phyloP scores from a whole-genome alignment of 2,329 filamentous ascomycete species.

The Penicillium sp. region DNA sequence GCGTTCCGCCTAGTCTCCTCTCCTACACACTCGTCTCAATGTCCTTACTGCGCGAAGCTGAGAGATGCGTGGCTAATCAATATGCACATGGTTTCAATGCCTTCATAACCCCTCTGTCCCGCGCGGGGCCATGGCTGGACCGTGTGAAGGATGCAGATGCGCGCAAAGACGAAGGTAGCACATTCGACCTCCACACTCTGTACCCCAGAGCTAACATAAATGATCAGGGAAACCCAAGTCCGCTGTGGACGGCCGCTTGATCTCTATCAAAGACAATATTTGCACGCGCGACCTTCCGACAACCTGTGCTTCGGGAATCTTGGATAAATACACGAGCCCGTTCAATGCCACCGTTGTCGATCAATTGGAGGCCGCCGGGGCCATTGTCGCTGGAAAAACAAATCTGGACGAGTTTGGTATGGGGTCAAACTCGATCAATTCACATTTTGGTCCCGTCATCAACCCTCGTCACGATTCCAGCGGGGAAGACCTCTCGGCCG shows the following conservation, averaged over 20 bases:
- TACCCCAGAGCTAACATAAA: conserved; percentile 2
- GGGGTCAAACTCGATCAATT: conserved; percentile 77
- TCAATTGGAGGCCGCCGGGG: conserved; percentile 63
- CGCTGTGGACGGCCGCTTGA: conserved; percentile 44
- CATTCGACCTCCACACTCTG: background rate
- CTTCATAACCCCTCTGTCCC: conserved; percentile 41
- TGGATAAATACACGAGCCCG: conserved; percentile 69
- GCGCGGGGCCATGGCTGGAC: conserved; percentile 36
- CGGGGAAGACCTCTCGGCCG: conserved; percentile 61
- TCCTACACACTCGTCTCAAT: conserved; percentile 32
- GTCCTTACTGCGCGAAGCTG: conserved; percentile 47
- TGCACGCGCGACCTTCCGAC: conserved; percentile 65
- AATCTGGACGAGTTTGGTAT: conserved; percentile 97
- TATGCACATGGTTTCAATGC: conserved; percentile 40
- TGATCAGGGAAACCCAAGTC: conserved; percentile 37
- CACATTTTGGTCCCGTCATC: conserved; percentile 64
- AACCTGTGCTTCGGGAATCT: conserved; percentile 77
- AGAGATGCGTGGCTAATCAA: conserved; percentile 45
- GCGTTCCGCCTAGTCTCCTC: conserved; percentile 8
- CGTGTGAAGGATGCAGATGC: conserved; percentile 39
- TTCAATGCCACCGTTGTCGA: conserved; percentile 79
- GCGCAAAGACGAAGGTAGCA: conserved; percentile 36
- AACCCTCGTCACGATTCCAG: conserved; percentile 47
- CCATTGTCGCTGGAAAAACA: conserved; percentile 71
- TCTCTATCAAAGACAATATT: conserved; percentile 78